phyloP scores from a whole-genome alignment of 2,329 filamentous ascomycete genomes.

The Leptosphaerulina australis region DNA sequence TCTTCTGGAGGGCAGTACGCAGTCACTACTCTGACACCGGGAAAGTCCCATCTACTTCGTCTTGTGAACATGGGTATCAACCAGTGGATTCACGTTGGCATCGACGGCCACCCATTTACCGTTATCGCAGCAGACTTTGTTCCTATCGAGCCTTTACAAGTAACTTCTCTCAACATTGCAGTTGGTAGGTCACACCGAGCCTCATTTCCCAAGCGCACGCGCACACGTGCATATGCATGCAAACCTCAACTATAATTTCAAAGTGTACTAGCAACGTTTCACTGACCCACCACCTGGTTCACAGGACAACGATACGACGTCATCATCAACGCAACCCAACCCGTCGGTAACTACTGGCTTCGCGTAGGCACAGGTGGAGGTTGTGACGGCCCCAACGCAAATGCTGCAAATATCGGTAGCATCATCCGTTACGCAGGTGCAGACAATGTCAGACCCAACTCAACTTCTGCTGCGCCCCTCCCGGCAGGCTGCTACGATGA shows the following conservation, averaged over 20 bases:
- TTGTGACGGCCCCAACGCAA: constrained; percentile 46
- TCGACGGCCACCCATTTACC: constrained; percentile 49
- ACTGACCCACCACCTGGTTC: constrained; percentile 25
- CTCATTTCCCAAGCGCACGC: constrained; percentile 8
- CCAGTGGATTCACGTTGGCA: constrained; percentile 30
- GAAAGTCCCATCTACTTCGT: constrained; percentile 54
- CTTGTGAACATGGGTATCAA: constrained; percentile 49
- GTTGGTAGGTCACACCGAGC: constrained; percentile 39
- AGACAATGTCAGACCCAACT: constrained; percentile 38
- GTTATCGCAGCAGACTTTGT: constrained; percentile 54
- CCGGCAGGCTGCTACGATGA: constrained; percentile 52
- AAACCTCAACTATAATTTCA: constrained; percentile 16
- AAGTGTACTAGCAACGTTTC: constrained; percentile 21
- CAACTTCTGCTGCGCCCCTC: constrained; percentile 34
- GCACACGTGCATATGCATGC: constrained; percentile 9
- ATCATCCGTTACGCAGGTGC: constrained; percentile 52
- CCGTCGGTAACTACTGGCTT: constrained; percentile 44
- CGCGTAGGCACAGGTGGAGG: constrained; percentile 44
- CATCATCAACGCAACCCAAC: constrained; percentile 45
- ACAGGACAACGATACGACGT: constrained; percentile 50
- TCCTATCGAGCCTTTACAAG: constrained; percentile 51
- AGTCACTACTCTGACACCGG: constrained; percentile 44
- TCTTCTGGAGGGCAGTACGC: constrained; percentile 39
- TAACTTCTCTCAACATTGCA: constrained; percentile 43
- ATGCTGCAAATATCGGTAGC: constrained; percentile 46